Evolutionary conservation across 2,329 filamentous ascomycete genomes (phyloP).

Genomic region (Cercospora brassicicola): DNA sequence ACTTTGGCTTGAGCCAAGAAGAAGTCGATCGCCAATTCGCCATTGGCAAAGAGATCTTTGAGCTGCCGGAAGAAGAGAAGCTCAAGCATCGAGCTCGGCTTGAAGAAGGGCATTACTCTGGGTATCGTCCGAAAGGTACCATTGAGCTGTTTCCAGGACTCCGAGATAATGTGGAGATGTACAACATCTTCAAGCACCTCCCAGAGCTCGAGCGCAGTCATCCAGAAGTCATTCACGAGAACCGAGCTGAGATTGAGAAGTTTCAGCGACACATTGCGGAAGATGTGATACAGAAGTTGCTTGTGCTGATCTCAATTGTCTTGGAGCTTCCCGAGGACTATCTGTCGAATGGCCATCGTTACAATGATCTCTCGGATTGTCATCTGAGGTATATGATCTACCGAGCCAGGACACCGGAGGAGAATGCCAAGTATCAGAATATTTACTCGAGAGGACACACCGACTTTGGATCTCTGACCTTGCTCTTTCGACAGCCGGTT

Average conservation of each 20-base stretch:
- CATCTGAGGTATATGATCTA: conserved; percentile 38
- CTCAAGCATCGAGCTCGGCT: conserved; percentile 51
- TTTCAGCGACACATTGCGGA: conserved; percentile 56
- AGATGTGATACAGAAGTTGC: conserved; percentile 58
- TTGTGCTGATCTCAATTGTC: conserved; percentile 62
- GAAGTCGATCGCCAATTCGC: conserved; percentile 63
- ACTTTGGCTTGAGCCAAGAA: conserved; percentile 62
- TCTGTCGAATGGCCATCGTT: conserved; percentile 58
- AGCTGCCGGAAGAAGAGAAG: conserved; percentile 59
- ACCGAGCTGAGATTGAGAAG: conserved; percentile 57
- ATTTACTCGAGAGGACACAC: conserved; percentile 42
- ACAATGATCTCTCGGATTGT: conserved; percentile 50
- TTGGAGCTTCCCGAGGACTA: conserved; percentile 61
- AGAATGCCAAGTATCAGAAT: conserved; percentile 35
- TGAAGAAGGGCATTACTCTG: conserved; percentile 37
- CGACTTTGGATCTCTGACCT: conserved; percentile 47
- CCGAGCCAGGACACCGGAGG: conserved; percentile 32
- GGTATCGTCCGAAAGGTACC: conserved; percentile 31
- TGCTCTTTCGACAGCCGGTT: conserved; percentile 46
- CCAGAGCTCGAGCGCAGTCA: conserved; percentile 31
- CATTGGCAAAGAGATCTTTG: conserved; percentile 60
- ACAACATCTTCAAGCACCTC: conserved; percentile 57
- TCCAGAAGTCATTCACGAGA: conserved; percentile 44
- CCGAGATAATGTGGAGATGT: conserved; percentile 59
- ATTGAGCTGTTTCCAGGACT: conserved; percentile 27